phyloP scores from a whole-genome alignment of 805 yeast genomes.

The Novakomyces olei region DNA sequence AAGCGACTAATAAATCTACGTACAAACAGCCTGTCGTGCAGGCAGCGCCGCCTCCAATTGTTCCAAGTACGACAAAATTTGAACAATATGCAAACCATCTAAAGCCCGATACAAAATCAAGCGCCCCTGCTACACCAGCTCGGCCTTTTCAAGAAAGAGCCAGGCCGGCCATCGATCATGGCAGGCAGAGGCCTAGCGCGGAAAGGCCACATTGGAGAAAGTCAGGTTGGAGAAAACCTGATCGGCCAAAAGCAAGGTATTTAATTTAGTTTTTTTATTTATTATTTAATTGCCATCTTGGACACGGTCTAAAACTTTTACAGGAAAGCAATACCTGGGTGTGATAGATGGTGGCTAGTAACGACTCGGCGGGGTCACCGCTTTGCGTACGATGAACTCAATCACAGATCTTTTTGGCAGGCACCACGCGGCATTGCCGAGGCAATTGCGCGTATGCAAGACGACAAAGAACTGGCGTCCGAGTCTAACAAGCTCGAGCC shows the following conservation, averaged over 20 bases:
- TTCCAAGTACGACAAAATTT: conserved; percentile 2
- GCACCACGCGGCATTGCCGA: conserved; percentile 15
- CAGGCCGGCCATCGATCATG: conserved; percentile 4
- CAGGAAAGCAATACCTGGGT: conserved; percentile 6
- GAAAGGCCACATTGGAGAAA: conserved; percentile 3
- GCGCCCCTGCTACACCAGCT: neutral
- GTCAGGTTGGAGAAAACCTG: conserved; percentile 9
- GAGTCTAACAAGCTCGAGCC: neutral
- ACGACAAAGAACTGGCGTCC: neutral
- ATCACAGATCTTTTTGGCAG: conserved; percentile 18
- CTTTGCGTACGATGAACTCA: conserved; percentile 18
- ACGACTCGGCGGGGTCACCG: conserved; percentile 22
- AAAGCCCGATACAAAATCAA: neutral
- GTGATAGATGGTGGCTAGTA: conserved; percentile 22
- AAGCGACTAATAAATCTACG: conserved; percentile 18
- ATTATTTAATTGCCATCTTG: too few species aligned
- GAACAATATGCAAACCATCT: neutral
- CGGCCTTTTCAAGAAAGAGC: neutral
- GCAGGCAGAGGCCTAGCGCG: conserved; percentile 6
- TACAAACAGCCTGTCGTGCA: conserved; percentile 17
- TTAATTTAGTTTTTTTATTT: too few species aligned
- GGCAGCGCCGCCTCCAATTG: conserved; percentile 9
- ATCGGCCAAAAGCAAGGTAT: too few species aligned
- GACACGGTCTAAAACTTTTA: conserved; percentile 6
- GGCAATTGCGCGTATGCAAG: conserved; percentile 11